Conservation (phyloP, 306 rosid genomes). For the Arachis stenosperma region DNA sequence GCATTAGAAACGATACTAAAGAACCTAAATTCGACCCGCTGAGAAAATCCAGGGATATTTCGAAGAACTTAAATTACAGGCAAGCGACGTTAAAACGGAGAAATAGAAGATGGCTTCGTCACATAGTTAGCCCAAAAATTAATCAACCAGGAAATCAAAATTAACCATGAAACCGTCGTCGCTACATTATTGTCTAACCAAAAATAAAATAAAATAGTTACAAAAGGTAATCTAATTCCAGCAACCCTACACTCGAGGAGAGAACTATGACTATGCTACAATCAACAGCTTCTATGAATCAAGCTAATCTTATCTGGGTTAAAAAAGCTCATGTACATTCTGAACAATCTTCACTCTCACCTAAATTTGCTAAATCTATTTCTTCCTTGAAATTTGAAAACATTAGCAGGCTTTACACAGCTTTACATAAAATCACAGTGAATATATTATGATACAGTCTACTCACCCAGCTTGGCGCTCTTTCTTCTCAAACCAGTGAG, state of each 20-base stretch:
- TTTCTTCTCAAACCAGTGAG: constrained; percentile 31
- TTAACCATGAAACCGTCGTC: constrained; percentile 1
- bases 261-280: constrained; percentile 36
- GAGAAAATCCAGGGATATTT: too few species aligned
- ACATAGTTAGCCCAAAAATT: constrained; percentile 12
- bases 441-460: constrained; percentile 46
- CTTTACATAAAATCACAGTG: constrained; percentile 46
- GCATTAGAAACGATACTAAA: too few species aligned
- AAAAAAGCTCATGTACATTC: constrained; percentile 48
- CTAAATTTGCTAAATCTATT: constrained; percentile 53
- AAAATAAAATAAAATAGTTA: constrained; percentile 41
- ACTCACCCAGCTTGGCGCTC: constrained; percentile 31
- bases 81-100: neutral
- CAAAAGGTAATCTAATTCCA: constrained; percentile 31
- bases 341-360: constrained; percentile 36
- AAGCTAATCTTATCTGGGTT: constrained; percentile 32
- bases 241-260: constrained; percentile 1
- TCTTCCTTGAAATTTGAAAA: constrained; percentile 39
- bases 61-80: neutral
- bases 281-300: constrained; percentile 44
- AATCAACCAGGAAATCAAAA: constrained; percentile 33
- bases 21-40: too few species aligned
- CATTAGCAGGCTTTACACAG: constrained; percentile 48
- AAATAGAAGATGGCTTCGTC: neutral
- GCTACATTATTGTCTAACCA: constrained; percentile 38